Evolutionary conservation across 179 eudicot species (phyloP), one percentile per base, ranked within the genome.

Genomic region (Heliamphora pulchella): DNA sequence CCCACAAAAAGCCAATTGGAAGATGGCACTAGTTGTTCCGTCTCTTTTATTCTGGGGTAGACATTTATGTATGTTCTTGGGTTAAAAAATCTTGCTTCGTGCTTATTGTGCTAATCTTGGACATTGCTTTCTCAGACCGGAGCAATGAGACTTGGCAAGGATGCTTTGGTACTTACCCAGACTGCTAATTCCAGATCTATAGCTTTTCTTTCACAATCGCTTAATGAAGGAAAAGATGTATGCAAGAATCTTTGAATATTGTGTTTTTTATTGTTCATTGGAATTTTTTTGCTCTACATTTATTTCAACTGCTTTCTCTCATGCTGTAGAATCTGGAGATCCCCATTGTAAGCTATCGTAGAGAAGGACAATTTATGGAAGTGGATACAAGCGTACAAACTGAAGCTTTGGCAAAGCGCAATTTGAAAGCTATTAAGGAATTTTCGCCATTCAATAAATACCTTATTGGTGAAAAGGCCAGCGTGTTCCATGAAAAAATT

Each of bases 61-160:
- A 61, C 5, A 14, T 59, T 5, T 44, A 64, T 50, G 31, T 7
- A 8, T 47, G 39, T 11, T 22, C 8, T 53, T 13, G 2, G 10
- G 4, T 64, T 31, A 31, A 31, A 64, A 20, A 18, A 8, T 64
- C 43, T 64, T 64, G 13, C 8, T 64, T 64, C 1, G 68, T 31
- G 39, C 43, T 31, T 64, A 18, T 51, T 62, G 43, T 53, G 47
- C 17, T 80, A 5, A 46, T 64, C 69, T 83, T 47, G 81, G 75
- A 62, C n/a, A 47, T 62, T 73, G 57, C 59, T 78, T 79, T 83
- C 50, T 77, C 90, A 93, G 97, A 93, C 91, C 65, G 97, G 97
- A 80, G 89, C 93, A 47, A 93, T 93, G 97, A 89, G 91, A 79
- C 89, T 93, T 68, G 97, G 97, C 41, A 88, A 82, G 80, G 97